Evolutionary conservation across 2,329 filamentous ascomycete genomes (phyloP), one percentile per base, ranked within the genome.

Genomic region (Fusarium tupiense): DNA sequence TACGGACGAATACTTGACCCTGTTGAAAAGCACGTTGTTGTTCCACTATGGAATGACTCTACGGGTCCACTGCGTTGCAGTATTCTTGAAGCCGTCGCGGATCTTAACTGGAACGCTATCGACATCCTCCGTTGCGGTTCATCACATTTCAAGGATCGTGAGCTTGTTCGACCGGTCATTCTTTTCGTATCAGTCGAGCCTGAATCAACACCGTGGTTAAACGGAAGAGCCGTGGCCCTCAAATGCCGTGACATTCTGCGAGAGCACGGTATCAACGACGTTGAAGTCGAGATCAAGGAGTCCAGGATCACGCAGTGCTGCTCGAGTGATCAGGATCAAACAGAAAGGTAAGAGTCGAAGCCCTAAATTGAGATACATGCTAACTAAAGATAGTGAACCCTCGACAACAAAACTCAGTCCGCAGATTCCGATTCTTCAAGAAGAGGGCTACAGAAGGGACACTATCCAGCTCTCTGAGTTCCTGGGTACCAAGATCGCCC

Each of bases 311-410:
- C 50, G 0, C n/a, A 26, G 10, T 37, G 50, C 22, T 53, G 33
- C 13, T 53, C 33, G 8, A 24, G 13, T 37, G 50, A 37, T 16
- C 9, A 16, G 8, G 33, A 37, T 26, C 19, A 37, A 53, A 16
- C 33, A 26, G n/a, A 35, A 8, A 26, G 13, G 50, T 22, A 26
- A 37, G 33, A 20, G 3, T 8, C 4, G 6, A 12, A 16, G 20
- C 12, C n/a, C 4, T 2, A 16, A 6, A 14, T 8, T 26, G 1
- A 26, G 0, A 7, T 8, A 6, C 2, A 14, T 37, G n/a, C n/a
- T 53, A 20, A 53, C 13, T 2, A 5, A 37, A 20, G 13, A 24
- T 6, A 37, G 50, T 24, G 6, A 53, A 20, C n/a, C 9, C 2
- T 9, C 50, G 14, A 12, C 33, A 20, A 7, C 33, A 2, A 53